Base-by-base conservation (phyloP, 2,329 filamentous ascomycete species). In the Ceratocystis destructans region DNA sequence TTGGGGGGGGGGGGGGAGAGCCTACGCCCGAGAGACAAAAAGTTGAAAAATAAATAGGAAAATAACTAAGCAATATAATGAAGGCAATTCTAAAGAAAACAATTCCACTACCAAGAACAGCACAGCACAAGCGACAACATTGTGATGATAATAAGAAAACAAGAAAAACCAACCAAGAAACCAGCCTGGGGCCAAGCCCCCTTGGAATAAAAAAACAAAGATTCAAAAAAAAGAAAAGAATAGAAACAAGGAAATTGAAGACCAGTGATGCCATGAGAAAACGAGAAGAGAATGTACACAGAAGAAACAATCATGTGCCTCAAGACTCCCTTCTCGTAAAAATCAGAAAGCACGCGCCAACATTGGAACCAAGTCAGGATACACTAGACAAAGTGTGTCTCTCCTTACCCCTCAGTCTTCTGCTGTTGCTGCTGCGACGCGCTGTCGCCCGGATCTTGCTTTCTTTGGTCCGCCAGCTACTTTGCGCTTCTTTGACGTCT, bases 401-500 rank as follows among this genome's bases (percentile, higher is more conserved):
- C 17, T 41, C 45, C n/a, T 61, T 61, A 17, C 80, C 75, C 37
- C 37, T 41, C 12, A 41, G 64, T 85, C 86, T 71, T 88, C 86
- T 2, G 85, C 85, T 74, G 88, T 85, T 22, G 85, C 84, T 65
- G 88, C 79, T 67, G 37, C 37, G 37, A 15, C 37, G 12, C 85
- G 78, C 73, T 88, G 85, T 74, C 87, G 87, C 2, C 85, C 80
- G 17, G 85, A 87, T 76, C 88, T 88, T 67, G 85, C 84, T 66
- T 79, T 84, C 67, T 81, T 82, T 8, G 22, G 15, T 67, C 77
- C 73, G 64, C 74, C 71, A 66, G 75, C 72, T 72, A 78, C 77
- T 74, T 85, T 81, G 78, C 88, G 84, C 76, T 83, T 79, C 73
- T 80, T 73, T 66, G 76, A 73, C 70, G 78, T 80, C 44, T 75